Conservation (phyloP, 805 yeast species). For the Osmozyma mogii region DNA sequence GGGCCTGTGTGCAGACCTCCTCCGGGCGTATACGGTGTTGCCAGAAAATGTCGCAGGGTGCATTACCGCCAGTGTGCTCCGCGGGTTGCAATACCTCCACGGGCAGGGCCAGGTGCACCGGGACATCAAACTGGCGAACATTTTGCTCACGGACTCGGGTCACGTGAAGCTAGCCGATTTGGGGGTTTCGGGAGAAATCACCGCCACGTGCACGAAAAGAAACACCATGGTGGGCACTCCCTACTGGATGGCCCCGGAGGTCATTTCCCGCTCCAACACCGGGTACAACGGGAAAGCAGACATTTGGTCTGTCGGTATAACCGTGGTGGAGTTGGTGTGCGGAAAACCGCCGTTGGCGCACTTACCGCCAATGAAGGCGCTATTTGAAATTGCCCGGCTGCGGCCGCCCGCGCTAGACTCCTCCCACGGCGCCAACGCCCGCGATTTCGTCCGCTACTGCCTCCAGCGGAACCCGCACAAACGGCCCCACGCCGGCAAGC, state of each 20-base stretch:
- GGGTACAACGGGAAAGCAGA: conserved; percentile 87
- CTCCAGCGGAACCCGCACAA: conserved; percentile 55
- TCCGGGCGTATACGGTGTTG: conserved; percentile 47
- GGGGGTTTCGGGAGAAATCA: conserved; percentile 84
- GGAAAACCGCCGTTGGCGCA: conserved; percentile 78
- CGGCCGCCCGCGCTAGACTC: conserved; percentile 56
- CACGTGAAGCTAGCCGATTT: conserved; percentile 81
- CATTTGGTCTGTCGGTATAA: conserved; percentile 94
- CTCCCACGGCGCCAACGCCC: conserved; percentile 39
- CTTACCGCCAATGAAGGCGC: conserved; percentile 67
- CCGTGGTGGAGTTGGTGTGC: conserved; percentile 74
- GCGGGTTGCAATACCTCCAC: conserved; percentile 75
- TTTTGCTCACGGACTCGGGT: conserved; percentile 63
- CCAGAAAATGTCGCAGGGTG: conserved; percentile 43
- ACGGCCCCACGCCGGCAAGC: conserved; percentile 53
- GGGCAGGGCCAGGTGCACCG: conserved; percentile 72
- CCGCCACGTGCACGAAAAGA: conserved; percentile 44
- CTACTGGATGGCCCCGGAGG: conserved; percentile 99
- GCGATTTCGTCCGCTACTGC: conserved; percentile 61
- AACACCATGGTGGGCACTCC: conserved; percentile 93
- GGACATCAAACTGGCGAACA: conserved; percentile 87
- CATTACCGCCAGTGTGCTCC: conserved; percentile 54
- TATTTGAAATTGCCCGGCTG: conserved; percentile 59
- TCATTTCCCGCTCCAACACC: conserved; percentile 49
- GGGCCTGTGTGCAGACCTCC: conserved; percentile 77